Evolutionary conservation across 352 stramenopile species (phyloP), one percentile per base, ranked within the genome.

Genomic region (Nannochloropsis limnetica): DNA sequence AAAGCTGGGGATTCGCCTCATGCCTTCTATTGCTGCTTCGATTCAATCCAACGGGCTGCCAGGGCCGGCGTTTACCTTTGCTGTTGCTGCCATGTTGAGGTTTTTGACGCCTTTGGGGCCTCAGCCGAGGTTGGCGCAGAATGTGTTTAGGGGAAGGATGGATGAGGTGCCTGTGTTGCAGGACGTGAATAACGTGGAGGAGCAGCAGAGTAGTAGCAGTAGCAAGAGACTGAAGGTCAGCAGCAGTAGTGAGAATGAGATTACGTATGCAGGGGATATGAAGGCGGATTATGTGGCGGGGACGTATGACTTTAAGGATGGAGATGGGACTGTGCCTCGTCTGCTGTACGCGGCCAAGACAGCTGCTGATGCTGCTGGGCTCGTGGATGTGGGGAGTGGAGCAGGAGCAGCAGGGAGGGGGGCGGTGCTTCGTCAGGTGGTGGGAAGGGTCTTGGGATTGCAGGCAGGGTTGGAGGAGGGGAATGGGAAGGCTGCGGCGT

Each of bases 1-100:
- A 79, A 93, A 93, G 80, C 88, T 90, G 80, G 89, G 90, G 25
- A 90, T 93, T 61, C 88, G 89, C 23, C 86, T 92, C 22, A 83
- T 86, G 25, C 89, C 89, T 3, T 91, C 87, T 8, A 80, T 93
- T 28, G 43, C 32, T 22, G 81, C 37, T 32, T 49, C 82, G 43
- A 61, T 87, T 45, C 1, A 31, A 61, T 45, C 27, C 22, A 23
- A 54, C 8, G 45, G 27, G 2, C 27, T 80, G 23, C 83, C 68
- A 17, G 81, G 43, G 29, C 14, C 17, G n/a, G 87, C 85, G 2
- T 89, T 90, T 84, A 88, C 86, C 27, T 90, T 91, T 84, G 87
- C 89, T 14, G 86, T 90, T 67, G 90, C 90, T 25, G 85, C 85
- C 28, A 86, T 93, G 68, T 81, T 93, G 31, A 83, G 89, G 61